phyloP scores from a whole-genome alignment of 2,329 filamentous ascomycete species.

The Pyrenophora teres region DNA sequence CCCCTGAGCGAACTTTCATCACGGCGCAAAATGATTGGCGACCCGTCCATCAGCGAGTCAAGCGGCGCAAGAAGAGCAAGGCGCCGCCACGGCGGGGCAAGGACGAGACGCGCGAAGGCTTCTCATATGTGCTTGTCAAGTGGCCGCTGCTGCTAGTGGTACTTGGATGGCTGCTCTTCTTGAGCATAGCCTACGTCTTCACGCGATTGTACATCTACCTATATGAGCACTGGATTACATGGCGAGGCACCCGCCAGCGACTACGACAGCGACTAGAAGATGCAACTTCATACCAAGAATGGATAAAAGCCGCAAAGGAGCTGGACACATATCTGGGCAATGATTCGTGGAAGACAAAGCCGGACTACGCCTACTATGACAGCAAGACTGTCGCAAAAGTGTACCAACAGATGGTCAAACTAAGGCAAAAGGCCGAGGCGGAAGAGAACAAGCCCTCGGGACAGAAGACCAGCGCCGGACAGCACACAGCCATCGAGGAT shows the following conservation, averaged over 20 bases:
- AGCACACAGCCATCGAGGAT: constrained; percentile 68
- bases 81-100: constrained; percentile 57
- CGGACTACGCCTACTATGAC: constrained; percentile 81
- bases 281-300: constrained; percentile 78
- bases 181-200: constrained; percentile 75
- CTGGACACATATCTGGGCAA: constrained; percentile 83
- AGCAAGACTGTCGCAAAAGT: constrained; percentile 79
- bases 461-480: constrained; percentile 26
- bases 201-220: constrained; percentile 88
- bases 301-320: constrained; percentile 77
- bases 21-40: constrained; percentile 96
- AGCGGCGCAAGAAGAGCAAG: constrained; percentile 47
- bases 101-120: constrained; percentile 94
- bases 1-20: constrained; percentile 66
- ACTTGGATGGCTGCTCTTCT: constrained; percentile 75
- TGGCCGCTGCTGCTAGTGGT: constrained; percentile 88
- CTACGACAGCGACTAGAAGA: constrained; percentile 72
- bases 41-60: constrained; percentile 76
- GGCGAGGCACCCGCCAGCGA: constrained; percentile 77
- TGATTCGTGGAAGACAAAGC: constrained; percentile 76
- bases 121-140: constrained; percentile 85
- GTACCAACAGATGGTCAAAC: constrained; percentile 72
- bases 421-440: constrained; percentile 58
- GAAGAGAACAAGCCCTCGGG: constrained; percentile 56
- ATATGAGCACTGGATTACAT: constrained; percentile 90